These are phyloP conservation scores for Aspergillus versicolor DNA, from an alignment of 2,329 filamentous ascomycete species.

Conservation along the genomic window DNA sequence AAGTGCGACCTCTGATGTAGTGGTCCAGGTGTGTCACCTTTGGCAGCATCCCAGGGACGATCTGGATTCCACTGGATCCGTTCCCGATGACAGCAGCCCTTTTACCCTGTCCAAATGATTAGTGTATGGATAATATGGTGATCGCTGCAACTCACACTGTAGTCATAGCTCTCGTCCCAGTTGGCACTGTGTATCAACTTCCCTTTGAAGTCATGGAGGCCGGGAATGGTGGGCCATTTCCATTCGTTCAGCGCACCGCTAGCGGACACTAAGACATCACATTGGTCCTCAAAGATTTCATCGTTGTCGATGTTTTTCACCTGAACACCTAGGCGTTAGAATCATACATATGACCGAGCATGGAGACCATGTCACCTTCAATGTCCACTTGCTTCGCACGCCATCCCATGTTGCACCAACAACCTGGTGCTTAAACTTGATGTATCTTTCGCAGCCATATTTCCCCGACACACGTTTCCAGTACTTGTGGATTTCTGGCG, in stretches of 20 bases:
- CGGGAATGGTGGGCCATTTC: slow-evolving; percentile 49
- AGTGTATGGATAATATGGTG: neutral
- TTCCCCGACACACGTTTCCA: slow-evolving; percentile 47
- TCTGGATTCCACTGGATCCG: slow-evolving; percentile 43
- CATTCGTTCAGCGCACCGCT: slow-evolving; percentile 43
- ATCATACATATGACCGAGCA: neutral
- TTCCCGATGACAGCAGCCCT: slow-evolving; percentile 38
- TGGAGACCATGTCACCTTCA: slow-evolving; percentile 21
- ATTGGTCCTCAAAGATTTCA: slow-evolving; percentile 24
- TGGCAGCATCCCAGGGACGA: slow-evolving; percentile 38
- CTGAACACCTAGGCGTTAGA: slow-evolving; percentile 8
- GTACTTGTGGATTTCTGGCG: slow-evolving; percentile 51
- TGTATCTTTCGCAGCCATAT: slow-evolving; percentile 47
- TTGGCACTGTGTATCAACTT: slow-evolving; percentile 45
- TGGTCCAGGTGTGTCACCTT: slow-evolving; percentile 42
- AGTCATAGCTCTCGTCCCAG: slow-evolving; percentile 42
- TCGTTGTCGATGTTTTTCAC: slow-evolving; percentile 24
- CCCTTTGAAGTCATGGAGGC: slow-evolving; percentile 48
- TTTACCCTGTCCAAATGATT: slow-evolving; percentile 26
- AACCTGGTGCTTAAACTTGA: slow-evolving; percentile 49
- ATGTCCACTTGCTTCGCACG: slow-evolving; percentile 27
- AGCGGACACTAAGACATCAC: slow-evolving; percentile 38
- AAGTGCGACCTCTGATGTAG: slow-evolving; percentile 34
- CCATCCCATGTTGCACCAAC: slow-evolving; percentile 47
- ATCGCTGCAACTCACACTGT: slow-evolving; percentile 23